Conservation (phyloP, 2,329 filamentous ascomycete genomes). For the Xylaria multiplex region DNA sequence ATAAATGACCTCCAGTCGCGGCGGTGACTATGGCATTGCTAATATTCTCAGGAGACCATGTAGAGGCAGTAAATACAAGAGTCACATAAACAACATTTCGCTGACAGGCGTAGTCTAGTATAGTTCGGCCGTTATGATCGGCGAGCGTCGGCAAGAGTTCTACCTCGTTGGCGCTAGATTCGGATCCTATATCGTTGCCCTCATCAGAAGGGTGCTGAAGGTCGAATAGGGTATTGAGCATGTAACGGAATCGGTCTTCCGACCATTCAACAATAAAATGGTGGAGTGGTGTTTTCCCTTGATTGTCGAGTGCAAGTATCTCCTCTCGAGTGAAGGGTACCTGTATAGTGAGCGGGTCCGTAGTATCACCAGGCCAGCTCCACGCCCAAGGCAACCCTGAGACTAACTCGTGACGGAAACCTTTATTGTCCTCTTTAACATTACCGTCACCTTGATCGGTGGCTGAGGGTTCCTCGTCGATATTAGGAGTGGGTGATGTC, state of each 20-base stretch:
- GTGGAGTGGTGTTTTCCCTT: slow-evolving; percentile 25
- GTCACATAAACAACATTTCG: slow-evolving; percentile 3
- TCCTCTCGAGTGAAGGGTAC: slow-evolving; percentile 20
- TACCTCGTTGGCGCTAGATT: not conserved
- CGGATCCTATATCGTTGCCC: not conserved
- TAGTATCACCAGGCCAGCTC: slow-evolving; percentile 3
- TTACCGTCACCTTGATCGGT: not conserved
- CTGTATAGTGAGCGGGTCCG: slow-evolving; percentile 8
- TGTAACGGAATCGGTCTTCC: slow-evolving; percentile 6
- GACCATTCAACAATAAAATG: slow-evolving; percentile 25
- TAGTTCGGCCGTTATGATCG: slow-evolving; percentile 20
- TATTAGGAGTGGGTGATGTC: not conserved
- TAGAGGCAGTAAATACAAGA: not conserved
- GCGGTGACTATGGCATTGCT: slow-evolving; percentile 13
- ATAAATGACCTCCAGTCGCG: slow-evolving; percentile 20
- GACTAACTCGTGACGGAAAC: not conserved
- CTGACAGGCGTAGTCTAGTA: slow-evolving; percentile 22
- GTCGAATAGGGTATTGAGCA: slow-evolving; percentile 1
- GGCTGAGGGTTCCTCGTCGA: not conserved
- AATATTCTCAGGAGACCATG: slow-evolving; percentile 14
- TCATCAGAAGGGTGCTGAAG: slow-evolving; percentile 2
- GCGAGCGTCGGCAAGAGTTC: slow-evolving; percentile 11
- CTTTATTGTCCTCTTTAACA: not conserved
- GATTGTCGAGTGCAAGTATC: slow-evolving; percentile 6
- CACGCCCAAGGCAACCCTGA: slow-evolving; percentile 18